A percentile compares a stretch with the other conserved stretches of the same genome.
Evolutionary conservation across 1,284 basidiomycete species (phyloP).

Genomic region (Wolfiporia cocos): DNA sequence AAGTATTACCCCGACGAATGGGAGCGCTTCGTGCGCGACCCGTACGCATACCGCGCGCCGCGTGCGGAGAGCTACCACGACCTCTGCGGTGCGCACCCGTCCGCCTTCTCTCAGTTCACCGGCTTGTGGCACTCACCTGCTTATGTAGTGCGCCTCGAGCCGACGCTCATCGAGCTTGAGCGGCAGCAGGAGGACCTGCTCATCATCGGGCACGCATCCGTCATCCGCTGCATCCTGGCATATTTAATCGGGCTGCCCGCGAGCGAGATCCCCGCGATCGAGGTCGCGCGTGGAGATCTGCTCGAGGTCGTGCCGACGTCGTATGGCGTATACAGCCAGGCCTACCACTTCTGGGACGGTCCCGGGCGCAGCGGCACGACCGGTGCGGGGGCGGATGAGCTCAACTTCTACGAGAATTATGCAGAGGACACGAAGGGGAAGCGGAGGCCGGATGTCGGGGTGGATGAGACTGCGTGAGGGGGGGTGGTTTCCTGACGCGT

Average conservation of each 20-base stretch:
- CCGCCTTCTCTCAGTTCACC: neutral
- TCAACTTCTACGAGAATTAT: constrained; percentile 83
- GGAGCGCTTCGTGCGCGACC: constrained; percentile 88
- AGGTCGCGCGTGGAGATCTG: constrained; percentile 87
- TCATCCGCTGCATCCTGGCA: constrained; percentile 91
- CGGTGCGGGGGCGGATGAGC: constrained; percentile 43
- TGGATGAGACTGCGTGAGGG: neutral
- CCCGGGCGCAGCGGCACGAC: constrained; percentile 51
- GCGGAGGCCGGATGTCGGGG: constrained; percentile 27
- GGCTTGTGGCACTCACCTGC: constrained; percentile 1
- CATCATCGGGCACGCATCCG: constrained; percentile 88
- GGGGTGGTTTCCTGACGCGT: too few species aligned
- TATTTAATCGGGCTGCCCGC: constrained; percentile 95
- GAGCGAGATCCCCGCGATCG: constrained; percentile 93
- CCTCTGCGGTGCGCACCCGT: constrained; percentile 51
- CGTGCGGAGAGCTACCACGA: constrained; percentile 94
- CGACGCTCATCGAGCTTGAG: constrained; percentile 81
- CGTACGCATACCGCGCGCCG: constrained; percentile 89
- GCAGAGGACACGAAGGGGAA: constrained; percentile 79
- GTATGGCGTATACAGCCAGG: constrained; percentile 84
- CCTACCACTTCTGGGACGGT: constrained; percentile 91
- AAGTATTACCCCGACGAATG: constrained; percentile 92
- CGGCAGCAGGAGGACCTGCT: constrained; percentile 73
- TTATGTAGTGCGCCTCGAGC: constrained; percentile 65
- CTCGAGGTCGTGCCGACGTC: constrained; percentile 87